A percentile compares a stretch with the other conserved stretches of the same genome.
These are phyloP conservation scores for Aspergillus brasiliensis DNA, from an alignment of 2,329 filamentous ascomycete genomes.

Conservation along the genomic window DNA sequence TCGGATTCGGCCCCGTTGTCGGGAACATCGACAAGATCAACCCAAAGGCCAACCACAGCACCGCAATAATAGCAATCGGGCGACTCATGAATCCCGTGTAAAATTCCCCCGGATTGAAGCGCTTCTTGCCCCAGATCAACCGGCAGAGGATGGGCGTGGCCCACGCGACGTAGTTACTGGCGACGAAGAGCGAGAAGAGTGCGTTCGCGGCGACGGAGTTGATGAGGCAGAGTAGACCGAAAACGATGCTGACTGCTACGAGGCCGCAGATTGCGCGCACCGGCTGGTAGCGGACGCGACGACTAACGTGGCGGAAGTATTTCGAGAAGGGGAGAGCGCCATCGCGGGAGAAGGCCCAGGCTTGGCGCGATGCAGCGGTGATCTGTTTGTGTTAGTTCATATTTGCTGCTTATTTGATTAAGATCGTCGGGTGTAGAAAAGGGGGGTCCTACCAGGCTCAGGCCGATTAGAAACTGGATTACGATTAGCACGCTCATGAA, in stretches of 20 bases:
- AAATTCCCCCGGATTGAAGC: conserved; percentile 62
- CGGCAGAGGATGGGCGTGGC: conserved; percentile 61
- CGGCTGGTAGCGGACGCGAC: conserved; percentile 59
- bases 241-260: conserved; percentile 52
- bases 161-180: conserved; percentile 65
- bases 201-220: conserved; percentile 60
- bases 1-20: conserved; percentile 55
- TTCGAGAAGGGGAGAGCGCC: conserved; percentile 62
- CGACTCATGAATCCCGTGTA: conserved; percentile 58
- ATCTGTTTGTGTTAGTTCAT: conserved; percentile 38
- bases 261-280: conserved; percentile 59
- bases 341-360: conserved; percentile 66
- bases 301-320: conserved; percentile 60
- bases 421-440: background rate
- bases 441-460: conserved; percentile 48
- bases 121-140: conserved; percentile 59
- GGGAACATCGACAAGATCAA: conserved; percentile 63
- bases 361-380: conserved; percentile 62
- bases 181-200: conserved; percentile 58
- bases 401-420: too few species aligned
- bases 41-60: conserved; percentile 59
- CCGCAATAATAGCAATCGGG: conserved; percentile 56
- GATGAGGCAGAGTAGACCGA: conserved; percentile 62
- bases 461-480: conserved; percentile 64
- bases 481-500: conserved; percentile 62